Base-by-base conservation (phyloP, 2,329 filamentous ascomycete genomes). In the Botryosphaeria dothidea region DNA sequence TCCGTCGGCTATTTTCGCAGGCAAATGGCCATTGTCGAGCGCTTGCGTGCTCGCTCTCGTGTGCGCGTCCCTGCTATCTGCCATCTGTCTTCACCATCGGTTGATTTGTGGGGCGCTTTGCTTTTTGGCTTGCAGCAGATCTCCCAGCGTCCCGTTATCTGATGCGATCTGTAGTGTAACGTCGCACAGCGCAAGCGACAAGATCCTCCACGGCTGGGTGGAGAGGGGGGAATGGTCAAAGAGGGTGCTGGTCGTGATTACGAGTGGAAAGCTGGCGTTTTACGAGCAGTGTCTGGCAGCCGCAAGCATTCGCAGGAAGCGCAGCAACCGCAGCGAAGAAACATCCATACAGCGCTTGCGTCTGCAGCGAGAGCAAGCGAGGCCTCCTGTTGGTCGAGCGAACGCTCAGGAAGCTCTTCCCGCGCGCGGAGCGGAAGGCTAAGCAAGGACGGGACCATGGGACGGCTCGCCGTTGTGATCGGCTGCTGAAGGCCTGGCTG, bases 401-500 rank as follows among this genome's bases (percentile, higher is more conserved):
- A 23, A 21, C 34, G 36, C 54, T 57, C 41, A 27, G 17, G 25
- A 43, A 57, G 54, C 54, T 36, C 23, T 43, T 57, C 38, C 54
- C 54, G 54, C 25, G 23, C 36, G 15, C 21, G 17, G 21, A 41
- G 54, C 54, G 54, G 54, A 57, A 57, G 54, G 36, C 54, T 57
- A 45, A 45, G 36, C 36, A 43, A 43, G 36, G 43, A 43, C 54
- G 25, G 54, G 38, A 29, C 36, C 54, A 29, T 57, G 54, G 54
- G 36, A 45, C 36, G 54, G 54, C 54, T 57, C 36, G 54, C 54
- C 54, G 54, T 43, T 57, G 54, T 19, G 34, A 43, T 25, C 54
- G 54, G 54, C 21, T 43, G 36, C 54, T 57, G 36, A 36, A 45
- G 15, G 54, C 54, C 54, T 43, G 54, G 36, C 54, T 19, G 23